Evolutionary conservation across 75 land plant species (phyloP).

Genomic region (Picea glauca): DNA sequence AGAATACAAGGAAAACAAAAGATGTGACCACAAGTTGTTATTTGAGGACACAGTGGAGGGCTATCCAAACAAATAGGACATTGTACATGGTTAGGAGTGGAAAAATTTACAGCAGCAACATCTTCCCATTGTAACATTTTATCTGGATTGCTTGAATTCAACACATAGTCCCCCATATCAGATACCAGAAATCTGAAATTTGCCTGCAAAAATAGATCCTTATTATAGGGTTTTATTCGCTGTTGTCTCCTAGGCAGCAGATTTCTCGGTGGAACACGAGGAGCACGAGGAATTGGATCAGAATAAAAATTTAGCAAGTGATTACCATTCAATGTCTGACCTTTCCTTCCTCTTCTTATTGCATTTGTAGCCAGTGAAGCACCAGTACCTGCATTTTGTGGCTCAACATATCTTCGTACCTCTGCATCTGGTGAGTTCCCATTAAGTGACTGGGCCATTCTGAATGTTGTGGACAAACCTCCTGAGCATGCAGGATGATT

Average conservation of each 20-base stretch:
- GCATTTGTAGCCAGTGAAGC: slow-evolving; percentile 10
- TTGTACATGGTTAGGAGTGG: slow-evolving; percentile 61
- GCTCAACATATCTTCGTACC: slow-evolving; percentile 6
- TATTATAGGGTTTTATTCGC: slow-evolving; percentile 78
- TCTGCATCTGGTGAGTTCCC: slow-evolving; percentile 12
- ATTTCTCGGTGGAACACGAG: slow-evolving; percentile 32
- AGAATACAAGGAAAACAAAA: slow-evolving; percentile 94
- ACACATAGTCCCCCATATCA: slow-evolving; percentile 56
- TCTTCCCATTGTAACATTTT: slow-evolving; percentile 96
- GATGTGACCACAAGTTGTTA: slow-evolving; percentile 95
- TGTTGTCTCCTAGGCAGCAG: slow-evolving; percentile 43
- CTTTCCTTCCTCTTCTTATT: slow-evolving; percentile 34
- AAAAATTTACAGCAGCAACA: slow-evolving; percentile 73
- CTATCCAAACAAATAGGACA: slow-evolving; percentile 95
- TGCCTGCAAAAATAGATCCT: slow-evolving; percentile 93
- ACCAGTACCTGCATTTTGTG: slow-evolving; percentile 12
- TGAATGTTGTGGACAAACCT: background rate
- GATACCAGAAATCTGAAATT: slow-evolving; percentile 88
- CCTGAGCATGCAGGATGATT: background rate
- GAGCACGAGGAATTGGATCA: slow-evolving; percentile 53
- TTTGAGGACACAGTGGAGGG: slow-evolving; percentile 88
- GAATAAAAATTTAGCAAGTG: slow-evolving; percentile 90
- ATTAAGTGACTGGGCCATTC: background rate
- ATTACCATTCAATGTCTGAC: slow-evolving; percentile 69
- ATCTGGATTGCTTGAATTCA: slow-evolving; percentile 83